Base-by-base conservation (phyloP, 2,329 filamentous ascomycete species). In the Cordyceps javanica region DNA sequence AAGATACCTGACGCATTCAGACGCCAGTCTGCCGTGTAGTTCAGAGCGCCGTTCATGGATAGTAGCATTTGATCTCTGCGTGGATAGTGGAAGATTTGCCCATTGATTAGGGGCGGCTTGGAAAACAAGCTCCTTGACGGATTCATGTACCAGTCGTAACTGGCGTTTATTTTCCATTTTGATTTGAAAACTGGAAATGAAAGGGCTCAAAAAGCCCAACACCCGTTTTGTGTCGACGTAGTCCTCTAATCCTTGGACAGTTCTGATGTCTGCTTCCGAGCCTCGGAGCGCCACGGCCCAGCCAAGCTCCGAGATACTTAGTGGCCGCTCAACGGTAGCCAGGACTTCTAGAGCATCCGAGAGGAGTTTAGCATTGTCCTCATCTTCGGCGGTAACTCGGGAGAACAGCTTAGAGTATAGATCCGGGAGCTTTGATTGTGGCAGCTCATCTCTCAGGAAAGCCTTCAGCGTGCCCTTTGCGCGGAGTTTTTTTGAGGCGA, bases 251-350 rank as follows among this genome's bases (percentile, higher is more conserved):
- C 30, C 25, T 7, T n/a, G 25, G 10, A 46, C 26, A 3, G 44
- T 46, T 19, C n/a, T 5, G 25, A 46, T n/a, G 19, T 16, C 8
- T 30, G 23, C 10, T 7, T 30, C 41, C 3, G 41, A 44, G 19
- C 14, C 44, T 46, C 8, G 19, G 19, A 28, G 61, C 19, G 63
- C 59, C 34, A 62, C 62, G 7, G 68, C 68, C 66, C 66, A 69
- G 16, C 62, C 60, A 21, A 70, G 64, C 57, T 70, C 67, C 3
- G 66, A 53, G 19, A 69, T 67, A 57, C 67, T 68, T 4, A 69
- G 60, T 30, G 66, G 63, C 62, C 67, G 66, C 59, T 61, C 62
- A 44, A 60, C 39, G 48, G 60, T 57, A 44, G 64, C 63, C 10
- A 70, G 64, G 55, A 70, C 26, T 45, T 65, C 55, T 45, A 65